Conservation (phyloP, 371 early-diverging fungal species). For the Mortierella sp. region DNA sequence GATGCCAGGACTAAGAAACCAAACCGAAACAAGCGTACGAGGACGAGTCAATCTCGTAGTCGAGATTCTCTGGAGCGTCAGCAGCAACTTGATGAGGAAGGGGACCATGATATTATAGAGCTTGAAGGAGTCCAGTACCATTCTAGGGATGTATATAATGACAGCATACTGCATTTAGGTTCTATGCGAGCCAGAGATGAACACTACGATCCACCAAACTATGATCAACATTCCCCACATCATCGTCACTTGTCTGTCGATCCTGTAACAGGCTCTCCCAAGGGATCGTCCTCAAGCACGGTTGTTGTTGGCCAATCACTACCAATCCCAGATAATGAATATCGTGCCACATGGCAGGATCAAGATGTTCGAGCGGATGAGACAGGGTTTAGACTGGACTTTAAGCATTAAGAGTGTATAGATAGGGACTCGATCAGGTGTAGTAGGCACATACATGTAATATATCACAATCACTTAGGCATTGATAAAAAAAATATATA, state of each 20-base stretch:
- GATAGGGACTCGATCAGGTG: background rate
- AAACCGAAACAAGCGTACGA: background rate
- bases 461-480: background rate
- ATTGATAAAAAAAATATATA: background rate
- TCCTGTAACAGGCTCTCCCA: constrained; percentile 4
- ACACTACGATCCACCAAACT: background rate
- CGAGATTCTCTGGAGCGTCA: background rate
- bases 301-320: background rate
- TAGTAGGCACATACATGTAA: background rate
- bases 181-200: background rate
- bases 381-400: background rate
- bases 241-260: background rate
- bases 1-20: background rate
- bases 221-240: constrained; percentile 2
- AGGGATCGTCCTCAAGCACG: constrained; percentile 21
- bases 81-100: background rate
- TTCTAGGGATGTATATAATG: background rate
- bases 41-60: background rate
- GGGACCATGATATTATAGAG: background rate
- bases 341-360: background rate
- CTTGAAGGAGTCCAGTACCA: constrained; percentile 4
- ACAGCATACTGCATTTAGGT: background rate
- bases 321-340: background rate
- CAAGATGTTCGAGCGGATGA: background rate
- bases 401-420: background rate